Base-by-base conservation (phyloP, 306 rosid genomes). In the Calophaca sinica region DNA sequence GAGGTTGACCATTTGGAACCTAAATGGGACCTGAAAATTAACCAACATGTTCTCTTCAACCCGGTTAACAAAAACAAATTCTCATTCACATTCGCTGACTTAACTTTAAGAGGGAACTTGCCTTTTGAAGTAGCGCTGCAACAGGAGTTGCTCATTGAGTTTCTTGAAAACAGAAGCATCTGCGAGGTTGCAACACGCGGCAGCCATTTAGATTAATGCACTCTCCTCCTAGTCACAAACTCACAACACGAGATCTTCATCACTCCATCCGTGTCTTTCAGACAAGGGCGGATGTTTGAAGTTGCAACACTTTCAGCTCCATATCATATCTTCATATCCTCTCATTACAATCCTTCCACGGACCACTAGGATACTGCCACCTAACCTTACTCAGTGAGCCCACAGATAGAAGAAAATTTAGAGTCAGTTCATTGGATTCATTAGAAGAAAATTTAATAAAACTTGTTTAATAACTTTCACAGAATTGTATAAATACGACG, bases 181-280 rank as follows among this genome's bases (percentile, higher is more conserved):
- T 35, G 62, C 74, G 67, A 84, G 71, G 84, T 64, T 81, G 36
- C 87, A 88, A 60, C 74, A 79, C 5, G 82, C 41, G 44, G 75
- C 72, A 33, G 89, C 87, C 96, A 90, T 90, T 58, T 10, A 52
- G 9, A 58, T 49, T 49, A 54, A 4, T 70, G 63, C 36, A 33
- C 36, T 20, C 26, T 20, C 26, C 26, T 20, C 2, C 42, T 33
- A 10, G 20, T 14, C 33, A 28, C 14, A 60, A n/a, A 62, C 5
- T n/a, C n/a, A n/a, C 2, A 61, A 59, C 68, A 58, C 67, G 62
- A 67, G 38, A 58, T 73, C 73, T 38, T 29, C 55, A 45, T 45
- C 32, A 14, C 28, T 50, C 55, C 36, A 38, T 2, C 45, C 3
- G 51, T 52, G 10, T 63, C n/a, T 15, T 33, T 39, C 4, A 1